These are phyloP conservation scores for Tothia fuscella DNA, from an alignment of 2,329 filamentous ascomycete species.

Conservation along the genomic window DNA sequence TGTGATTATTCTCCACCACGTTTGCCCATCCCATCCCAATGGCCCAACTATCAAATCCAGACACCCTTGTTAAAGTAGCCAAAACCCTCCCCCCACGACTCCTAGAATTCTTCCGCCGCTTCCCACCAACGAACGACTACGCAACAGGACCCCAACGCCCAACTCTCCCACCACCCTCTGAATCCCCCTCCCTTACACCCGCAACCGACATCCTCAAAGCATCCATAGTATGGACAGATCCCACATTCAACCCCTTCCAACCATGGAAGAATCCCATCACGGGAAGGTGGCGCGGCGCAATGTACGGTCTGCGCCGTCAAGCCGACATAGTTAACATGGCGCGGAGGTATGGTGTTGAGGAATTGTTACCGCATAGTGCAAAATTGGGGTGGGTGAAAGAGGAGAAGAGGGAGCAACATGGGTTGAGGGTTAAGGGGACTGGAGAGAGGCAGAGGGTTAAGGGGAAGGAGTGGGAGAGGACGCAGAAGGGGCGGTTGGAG, in stretches of 20 bases:
- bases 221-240: conserved; percentile 15
- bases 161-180: conserved; percentile 21
- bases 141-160: conserved; percentile 35
- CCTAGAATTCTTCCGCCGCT: conserved; percentile 77
- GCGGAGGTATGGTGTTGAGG: conserved; percentile 63
- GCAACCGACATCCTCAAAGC: conserved; percentile 16
- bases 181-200: conserved; percentile 11
- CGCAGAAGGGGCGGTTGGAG: conserved; percentile 71
- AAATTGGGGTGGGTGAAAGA: conserved; percentile 66
- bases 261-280: conserved; percentile 67
- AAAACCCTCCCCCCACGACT: conserved; percentile 66
- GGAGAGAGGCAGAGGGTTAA: conserved; percentile 89
- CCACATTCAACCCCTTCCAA: conserved; percentile 59
- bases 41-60: no score
- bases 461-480: conserved; percentile 87
- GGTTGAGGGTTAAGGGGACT: conserved; percentile 79
- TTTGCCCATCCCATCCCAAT: conserved; percentile 4
- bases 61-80: no score
- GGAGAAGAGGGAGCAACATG: conserved; percentile 62
- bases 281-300: conserved; percentile 71
- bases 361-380: conserved; percentile 61
- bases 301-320: conserved; percentile 74
- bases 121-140: conserved; percentile 49
- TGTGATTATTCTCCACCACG: no score
- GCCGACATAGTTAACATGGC: conserved; percentile 86